Percentiles rank a stretch among this genome's conserved stretches.
Conservation (phyloP, 1,284 basidiomycete species). For the Leccinum colubrinum region DNA sequence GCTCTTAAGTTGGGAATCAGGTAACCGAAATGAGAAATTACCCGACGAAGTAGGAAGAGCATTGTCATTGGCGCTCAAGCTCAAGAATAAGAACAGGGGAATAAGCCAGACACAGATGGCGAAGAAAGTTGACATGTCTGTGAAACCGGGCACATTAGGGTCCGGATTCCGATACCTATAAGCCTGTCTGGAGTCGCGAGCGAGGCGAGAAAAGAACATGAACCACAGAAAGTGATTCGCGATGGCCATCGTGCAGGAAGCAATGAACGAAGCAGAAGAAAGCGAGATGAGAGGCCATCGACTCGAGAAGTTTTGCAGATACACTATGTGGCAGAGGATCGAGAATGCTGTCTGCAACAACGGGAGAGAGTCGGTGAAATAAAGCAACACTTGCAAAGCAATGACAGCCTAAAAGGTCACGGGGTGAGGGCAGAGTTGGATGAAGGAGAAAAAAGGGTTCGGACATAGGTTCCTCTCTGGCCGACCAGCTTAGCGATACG, state of each 20-base stretch:
- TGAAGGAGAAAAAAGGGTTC: slow-evolving; percentile 32
- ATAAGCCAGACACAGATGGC: slow-evolving; percentile 91
- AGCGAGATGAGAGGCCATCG: slow-evolving; percentile 91
- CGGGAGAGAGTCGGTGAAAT: slow-evolving; percentile 79
- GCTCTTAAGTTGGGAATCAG: neutral
- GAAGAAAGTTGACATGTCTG: slow-evolving; percentile 92
- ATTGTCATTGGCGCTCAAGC: slow-evolving; percentile 93
- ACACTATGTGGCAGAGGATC: slow-evolving; percentile 79
- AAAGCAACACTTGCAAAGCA: slow-evolving; percentile 72
- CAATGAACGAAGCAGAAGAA: slow-evolving; percentile 77
- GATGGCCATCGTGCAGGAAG: slow-evolving; percentile 81
- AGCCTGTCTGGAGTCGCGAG: slow-evolving; percentile 48
- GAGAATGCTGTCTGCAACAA: slow-evolving; percentile 74
- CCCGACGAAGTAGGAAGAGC: slow-evolving; percentile 69
- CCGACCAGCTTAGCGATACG: slow-evolving; percentile 77
- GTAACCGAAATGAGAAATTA: slow-evolving; percentile 22
- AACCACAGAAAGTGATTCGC: slow-evolving; percentile 94
- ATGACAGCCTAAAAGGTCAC: slow-evolving; percentile 63
- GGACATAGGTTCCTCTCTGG: slow-evolving; percentile 81
- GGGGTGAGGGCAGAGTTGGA: slow-evolving; percentile 4
- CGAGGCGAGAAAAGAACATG: slow-evolving; percentile 80
- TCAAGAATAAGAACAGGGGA: slow-evolving; percentile 89
- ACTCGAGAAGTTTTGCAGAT: slow-evolving; percentile 87
- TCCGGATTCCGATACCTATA: slow-evolving; percentile 42
- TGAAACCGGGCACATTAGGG: slow-evolving; percentile 60